phyloP scores from a whole-genome alignment of 495 filamentous ascomycete genomes.

The Darksidea phi region DNA sequence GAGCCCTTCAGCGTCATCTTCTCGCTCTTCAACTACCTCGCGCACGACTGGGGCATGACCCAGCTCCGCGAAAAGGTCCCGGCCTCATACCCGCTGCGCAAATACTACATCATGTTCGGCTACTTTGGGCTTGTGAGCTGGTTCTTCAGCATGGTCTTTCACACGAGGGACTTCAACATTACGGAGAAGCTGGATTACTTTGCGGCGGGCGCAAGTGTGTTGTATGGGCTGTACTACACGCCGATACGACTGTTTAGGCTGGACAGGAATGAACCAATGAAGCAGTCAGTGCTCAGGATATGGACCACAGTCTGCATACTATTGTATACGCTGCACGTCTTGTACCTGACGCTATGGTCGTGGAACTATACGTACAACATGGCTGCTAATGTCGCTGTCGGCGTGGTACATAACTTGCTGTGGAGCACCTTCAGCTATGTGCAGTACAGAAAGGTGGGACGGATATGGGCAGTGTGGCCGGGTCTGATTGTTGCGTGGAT shows the following conservation, averaged over 20 bases:
- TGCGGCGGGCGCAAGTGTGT: constrained; percentile 82
- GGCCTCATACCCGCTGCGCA: constrained; percentile 66
- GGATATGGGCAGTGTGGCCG: constrained; percentile 84
- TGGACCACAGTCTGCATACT: constrained; percentile 73
- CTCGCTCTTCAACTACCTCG: constrained; percentile 82
- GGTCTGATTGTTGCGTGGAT: constrained; percentile 92
- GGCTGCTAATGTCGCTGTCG: constrained; percentile 84
- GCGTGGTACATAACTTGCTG: constrained; percentile 74
- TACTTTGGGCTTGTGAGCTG: constrained; percentile 81
- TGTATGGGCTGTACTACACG: constrained; percentile 87
- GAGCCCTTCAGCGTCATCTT: constrained; percentile 93
- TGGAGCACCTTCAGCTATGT: constrained; percentile 82
- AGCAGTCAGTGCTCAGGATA: constrained; percentile 59
- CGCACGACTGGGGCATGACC: constrained; percentile 77
- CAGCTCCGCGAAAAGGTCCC: constrained; percentile 70
- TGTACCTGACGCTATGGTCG: constrained; percentile 76
- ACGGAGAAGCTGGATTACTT: constrained; percentile 98
- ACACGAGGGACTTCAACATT: constrained; percentile 76
- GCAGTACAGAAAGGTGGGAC: constrained; percentile 66
- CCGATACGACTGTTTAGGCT: constrained; percentile 78
- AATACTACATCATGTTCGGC: constrained; percentile 77
- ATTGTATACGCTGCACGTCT: constrained; percentile 74
- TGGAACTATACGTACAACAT: constrained; percentile 99
- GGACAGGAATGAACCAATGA: constrained; percentile 60
- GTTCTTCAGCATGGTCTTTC: constrained; percentile 86